These are phyloP conservation scores for Debaryomyces castellii DNA, from an alignment of 805 yeast species.

Conservation along the genomic window DNA sequence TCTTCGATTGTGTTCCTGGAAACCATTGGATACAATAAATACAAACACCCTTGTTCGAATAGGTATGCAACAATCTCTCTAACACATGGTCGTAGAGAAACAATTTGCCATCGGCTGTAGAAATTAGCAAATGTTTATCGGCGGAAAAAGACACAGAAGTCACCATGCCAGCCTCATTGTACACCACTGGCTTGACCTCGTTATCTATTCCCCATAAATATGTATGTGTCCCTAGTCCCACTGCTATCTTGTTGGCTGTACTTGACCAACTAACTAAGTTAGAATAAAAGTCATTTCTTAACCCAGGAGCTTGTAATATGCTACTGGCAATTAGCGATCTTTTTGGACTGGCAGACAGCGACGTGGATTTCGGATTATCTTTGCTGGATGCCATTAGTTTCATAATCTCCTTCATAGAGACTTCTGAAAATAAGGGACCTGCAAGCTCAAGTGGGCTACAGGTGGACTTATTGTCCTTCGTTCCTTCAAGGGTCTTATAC, in stretches of 20 bases:
- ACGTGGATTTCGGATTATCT: background rate
- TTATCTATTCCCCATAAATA: slow-evolving; percentile 61
- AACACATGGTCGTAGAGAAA: slow-evolving; percentile 42
- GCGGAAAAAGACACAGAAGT: slow-evolving; percentile 60
- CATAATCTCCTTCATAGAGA: slow-evolving; percentile 10
- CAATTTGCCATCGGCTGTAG: slow-evolving; percentile 58
- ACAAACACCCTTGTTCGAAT: slow-evolving; percentile 31
- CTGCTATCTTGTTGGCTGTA: slow-evolving; percentile 50
- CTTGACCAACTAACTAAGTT: slow-evolving; percentile 74
- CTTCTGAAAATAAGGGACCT: slow-evolving; percentile 13
- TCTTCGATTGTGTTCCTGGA: slow-evolving; percentile 25
- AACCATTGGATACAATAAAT: slow-evolving; percentile 66
- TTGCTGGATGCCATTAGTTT: slow-evolving; percentile 6
- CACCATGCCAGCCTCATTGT: slow-evolving; percentile 45
- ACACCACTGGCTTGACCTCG: slow-evolving; percentile 42
- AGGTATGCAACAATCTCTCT: slow-evolving; percentile 13
- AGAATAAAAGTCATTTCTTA: slow-evolving; percentile 76
- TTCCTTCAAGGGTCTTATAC: slow-evolving; percentile 15
- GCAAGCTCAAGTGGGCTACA: slow-evolving; percentile 11
- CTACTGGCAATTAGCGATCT: slow-evolving; percentile 9
- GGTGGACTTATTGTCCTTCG: slow-evolving; percentile 9
- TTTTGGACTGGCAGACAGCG: background rate
- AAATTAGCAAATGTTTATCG: slow-evolving; percentile 49
- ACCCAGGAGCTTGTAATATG: slow-evolving; percentile 55
- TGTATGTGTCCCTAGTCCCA: slow-evolving; percentile 60